These are phyloP conservation scores for Coniochaeta pulveracea DNA, from an alignment of 2,329 filamentous ascomycete species.

Conservation along the genomic window DNA sequence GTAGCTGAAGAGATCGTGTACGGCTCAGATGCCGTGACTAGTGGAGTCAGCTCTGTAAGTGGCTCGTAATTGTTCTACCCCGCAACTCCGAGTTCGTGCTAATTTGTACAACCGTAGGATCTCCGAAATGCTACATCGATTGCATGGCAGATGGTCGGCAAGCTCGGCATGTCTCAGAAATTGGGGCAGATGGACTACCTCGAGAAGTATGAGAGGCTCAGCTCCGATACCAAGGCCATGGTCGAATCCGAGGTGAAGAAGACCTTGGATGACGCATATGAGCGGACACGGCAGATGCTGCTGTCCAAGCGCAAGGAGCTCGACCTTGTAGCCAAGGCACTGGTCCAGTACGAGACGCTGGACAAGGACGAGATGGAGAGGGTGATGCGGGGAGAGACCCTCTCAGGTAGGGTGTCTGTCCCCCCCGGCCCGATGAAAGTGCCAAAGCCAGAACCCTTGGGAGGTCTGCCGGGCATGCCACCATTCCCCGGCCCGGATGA, in stretches of 20 bases:
- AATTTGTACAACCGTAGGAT: conserved; percentile 46
- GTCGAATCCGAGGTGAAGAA: conserved; percentile 85
- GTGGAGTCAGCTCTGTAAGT: conserved; percentile 67
- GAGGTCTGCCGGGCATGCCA: conserved; percentile 10
- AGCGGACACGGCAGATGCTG: conserved; percentile 61
- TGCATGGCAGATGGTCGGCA: conserved; percentile 80
- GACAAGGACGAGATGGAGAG: conserved; percentile 82
- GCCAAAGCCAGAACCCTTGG: conserved; percentile 28
- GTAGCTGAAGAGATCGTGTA: conserved; percentile 80
- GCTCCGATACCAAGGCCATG: conserved; percentile 71
- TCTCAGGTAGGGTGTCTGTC: conserved; percentile 56
- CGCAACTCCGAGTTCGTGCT: no score
- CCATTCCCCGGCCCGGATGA: conserved; percentile 7
- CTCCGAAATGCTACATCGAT: conserved; percentile 70
- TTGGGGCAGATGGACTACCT: conserved; percentile 86
- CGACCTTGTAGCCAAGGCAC: conserved; percentile 75
- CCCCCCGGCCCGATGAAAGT: conserved; percentile 55
- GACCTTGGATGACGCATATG: conserved; percentile 70
- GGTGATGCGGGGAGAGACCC: conserved; percentile 76
- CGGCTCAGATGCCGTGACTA: conserved; percentile 82
- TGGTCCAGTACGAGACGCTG: conserved; percentile 90
- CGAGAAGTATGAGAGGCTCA: conserved; percentile 70
- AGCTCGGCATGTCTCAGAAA: conserved; percentile 77
- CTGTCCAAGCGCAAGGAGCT: conserved; percentile 70
- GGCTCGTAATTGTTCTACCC: no score